A percentile compares a stretch with the other conserved stretches of the same genome.
Evolutionary conservation across 768 basidiomycete species (phyloP).

Genomic region (Rhodotorula taiwanensis): DNA sequence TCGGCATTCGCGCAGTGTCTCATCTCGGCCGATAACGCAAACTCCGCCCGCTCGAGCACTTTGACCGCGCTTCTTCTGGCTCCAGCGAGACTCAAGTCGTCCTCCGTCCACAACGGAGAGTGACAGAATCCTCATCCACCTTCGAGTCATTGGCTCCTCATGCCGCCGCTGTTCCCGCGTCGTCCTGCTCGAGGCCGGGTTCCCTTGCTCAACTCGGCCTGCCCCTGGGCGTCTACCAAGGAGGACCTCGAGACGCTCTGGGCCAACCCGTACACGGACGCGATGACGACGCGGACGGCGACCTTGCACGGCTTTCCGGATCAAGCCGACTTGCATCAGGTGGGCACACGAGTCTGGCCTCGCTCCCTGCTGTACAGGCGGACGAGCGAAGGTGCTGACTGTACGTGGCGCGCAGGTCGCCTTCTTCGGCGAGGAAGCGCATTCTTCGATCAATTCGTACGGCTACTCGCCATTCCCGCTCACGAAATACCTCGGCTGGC

Average conservation of each 20-base stretch:
- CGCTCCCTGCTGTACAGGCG: neutral
- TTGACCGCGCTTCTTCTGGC: too few species aligned
- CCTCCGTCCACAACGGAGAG: too few species aligned
- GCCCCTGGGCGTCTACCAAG: conserved; percentile 69
- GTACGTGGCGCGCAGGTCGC: conserved; percentile 15
- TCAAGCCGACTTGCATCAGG: conserved; percentile 55
- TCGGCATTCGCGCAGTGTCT: too few species aligned
- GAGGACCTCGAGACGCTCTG: conserved; percentile 62
- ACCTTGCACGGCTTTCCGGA: conserved; percentile 67
- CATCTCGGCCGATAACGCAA: too few species aligned
- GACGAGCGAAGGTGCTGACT: too few species aligned
- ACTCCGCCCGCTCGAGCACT: too few species aligned
- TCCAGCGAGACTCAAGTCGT: too few species aligned
- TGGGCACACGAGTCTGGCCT: conserved; percentile 43
- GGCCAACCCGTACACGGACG: conserved; percentile 62
- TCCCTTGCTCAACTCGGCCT: conserved; percentile 64
- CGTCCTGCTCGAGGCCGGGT: neutral
- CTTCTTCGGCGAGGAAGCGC: conserved; percentile 32
- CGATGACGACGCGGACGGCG: conserved; percentile 71
- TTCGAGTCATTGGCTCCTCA: too few species aligned
- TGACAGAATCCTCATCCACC: too few species aligned
- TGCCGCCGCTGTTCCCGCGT: conserved; percentile 13
- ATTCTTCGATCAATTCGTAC: conserved; percentile 71
- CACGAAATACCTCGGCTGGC: conserved; percentile 59
- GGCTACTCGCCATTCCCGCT: conserved; percentile 79